A percentile compares a stretch with the other conserved stretches of the same genome.
These are phyloP conservation scores for Tieghemostelium lacteum DNA, from an alignment of 78 protist genomes.

Conservation along the genomic window DNA sequence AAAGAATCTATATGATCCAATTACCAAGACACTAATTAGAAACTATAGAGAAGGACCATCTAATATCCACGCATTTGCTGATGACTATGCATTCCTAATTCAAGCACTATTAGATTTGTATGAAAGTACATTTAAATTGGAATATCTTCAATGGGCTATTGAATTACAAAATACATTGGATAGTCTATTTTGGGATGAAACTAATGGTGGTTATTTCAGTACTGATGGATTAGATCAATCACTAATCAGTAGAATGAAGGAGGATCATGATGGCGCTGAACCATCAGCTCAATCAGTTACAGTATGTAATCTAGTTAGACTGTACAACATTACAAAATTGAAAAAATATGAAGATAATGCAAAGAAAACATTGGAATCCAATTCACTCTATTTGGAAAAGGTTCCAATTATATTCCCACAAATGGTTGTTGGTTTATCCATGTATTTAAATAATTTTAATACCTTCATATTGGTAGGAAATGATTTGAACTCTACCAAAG, in stretches of 20 bases:
- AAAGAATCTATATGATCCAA: slow-evolving; percentile 7
- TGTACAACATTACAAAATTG: slow-evolving; percentile 6
- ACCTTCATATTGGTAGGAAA: background rate
- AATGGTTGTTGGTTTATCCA: slow-evolving; percentile 27
- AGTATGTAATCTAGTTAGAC: slow-evolving; percentile 36
- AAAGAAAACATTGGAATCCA: background rate
- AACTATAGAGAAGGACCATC: slow-evolving; percentile 77
- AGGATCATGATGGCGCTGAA: slow-evolving; percentile 84
- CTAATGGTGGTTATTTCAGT: slow-evolving; percentile 52
- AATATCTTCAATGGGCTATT: slow-evolving; percentile 48
- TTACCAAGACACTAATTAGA: slow-evolving; percentile 26
- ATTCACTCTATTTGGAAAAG: slow-evolving; percentile 37
- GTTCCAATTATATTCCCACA: slow-evolving; percentile 77
- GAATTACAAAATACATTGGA: slow-evolving; percentile 54
- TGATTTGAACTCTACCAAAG: background rate
- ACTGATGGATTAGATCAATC: slow-evolving; percentile 10
- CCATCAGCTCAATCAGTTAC: slow-evolving; percentile 63
- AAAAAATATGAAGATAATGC: slow-evolving; percentile 41
- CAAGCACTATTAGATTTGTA: slow-evolving; percentile 81
- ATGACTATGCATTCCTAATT: slow-evolving; percentile 85
- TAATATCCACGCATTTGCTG: slow-evolving; percentile 64
- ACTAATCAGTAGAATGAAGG: slow-evolving; percentile 43
- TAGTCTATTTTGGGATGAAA: slow-evolving; percentile 37
- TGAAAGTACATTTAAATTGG: slow-evolving; percentile 12
- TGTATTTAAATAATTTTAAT: background rate